Percentiles rank a stretch among this genome's conserved stretches.
phyloP scores from a whole-genome alignment of 208 protist genomes.

The Wallacemonas collosoma region DNA sequence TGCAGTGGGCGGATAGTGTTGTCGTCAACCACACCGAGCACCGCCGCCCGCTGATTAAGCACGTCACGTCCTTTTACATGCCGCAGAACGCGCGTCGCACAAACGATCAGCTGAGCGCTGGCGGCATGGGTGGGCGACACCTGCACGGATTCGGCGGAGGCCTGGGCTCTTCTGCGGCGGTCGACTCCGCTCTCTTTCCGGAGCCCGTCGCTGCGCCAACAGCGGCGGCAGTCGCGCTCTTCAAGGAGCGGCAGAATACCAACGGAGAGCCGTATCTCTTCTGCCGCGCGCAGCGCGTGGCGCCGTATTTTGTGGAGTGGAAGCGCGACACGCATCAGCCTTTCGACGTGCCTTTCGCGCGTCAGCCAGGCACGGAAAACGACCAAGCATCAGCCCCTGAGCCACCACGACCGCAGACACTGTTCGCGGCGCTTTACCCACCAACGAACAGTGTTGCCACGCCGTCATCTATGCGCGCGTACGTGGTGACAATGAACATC shows the following conservation, averaged over 20 bases:
- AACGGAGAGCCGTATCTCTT: constrained; percentile 61
- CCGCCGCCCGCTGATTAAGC: constrained; percentile 39
- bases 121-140: background rate
- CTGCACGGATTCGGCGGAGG: constrained; percentile 2
- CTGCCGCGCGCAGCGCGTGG: constrained; percentile 55
- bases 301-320: constrained; percentile 56
- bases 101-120: background rate
- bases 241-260: constrained; percentile 44
- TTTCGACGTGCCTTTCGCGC: constrained; percentile 27
- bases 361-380: constrained; percentile 11
- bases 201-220: constrained; percentile 26
- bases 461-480: constrained; percentile 24
- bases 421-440: constrained; percentile 54
- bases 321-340: constrained; percentile 18
- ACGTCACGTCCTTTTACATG: constrained; percentile 65
- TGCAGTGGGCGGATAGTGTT: constrained; percentile 64
- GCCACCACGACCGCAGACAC: constrained; percentile 14
- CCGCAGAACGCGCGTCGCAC: constrained; percentile 31
- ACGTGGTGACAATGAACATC: constrained; percentile 23
- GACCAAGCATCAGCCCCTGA: background rate
- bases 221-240: constrained; percentile 35
- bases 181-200: constrained; percentile 24
- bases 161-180: background rate
- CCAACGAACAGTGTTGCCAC: constrained; percentile 23
- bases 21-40: background rate